phyloP scores from a whole-genome alignment of 352 stramenopile genomes.

The Phytopythium aichiense region DNA sequence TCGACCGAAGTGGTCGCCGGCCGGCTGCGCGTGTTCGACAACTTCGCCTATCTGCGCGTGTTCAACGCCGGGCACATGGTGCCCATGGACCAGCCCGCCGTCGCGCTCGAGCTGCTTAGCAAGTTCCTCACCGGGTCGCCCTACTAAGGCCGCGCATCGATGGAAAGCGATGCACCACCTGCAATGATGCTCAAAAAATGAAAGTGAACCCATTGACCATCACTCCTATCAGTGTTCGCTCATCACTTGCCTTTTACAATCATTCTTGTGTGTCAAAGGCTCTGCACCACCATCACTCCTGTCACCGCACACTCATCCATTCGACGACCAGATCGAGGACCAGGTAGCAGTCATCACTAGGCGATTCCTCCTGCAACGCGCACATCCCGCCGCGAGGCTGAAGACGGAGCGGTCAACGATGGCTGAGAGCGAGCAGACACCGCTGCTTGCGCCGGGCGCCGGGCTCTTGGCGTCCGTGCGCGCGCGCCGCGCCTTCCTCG shows the following conservation, averaged over 20 bases:
- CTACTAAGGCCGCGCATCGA: slow-evolving; percentile 9
- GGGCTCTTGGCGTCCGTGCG: not conserved
- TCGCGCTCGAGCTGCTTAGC: slow-evolving; percentile 41
- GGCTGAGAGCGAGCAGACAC: slow-evolving; percentile 15
- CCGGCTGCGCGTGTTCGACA: slow-evolving; percentile 23
- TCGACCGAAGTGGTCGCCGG: not conserved
- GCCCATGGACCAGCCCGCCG: slow-evolving; percentile 36
- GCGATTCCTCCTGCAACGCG: not conserved
- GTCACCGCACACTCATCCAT: not conserved
- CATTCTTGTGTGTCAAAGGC: not conserved
- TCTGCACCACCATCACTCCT: not conserved
- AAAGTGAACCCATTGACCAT: slow-evolving; percentile 1
- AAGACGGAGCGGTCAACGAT: not conserved
- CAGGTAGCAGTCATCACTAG: not conserved
- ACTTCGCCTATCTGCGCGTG: slow-evolving; percentile 45
- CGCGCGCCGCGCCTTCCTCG: slow-evolving; percentile 11
- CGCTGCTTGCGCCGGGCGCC: slow-evolving; percentile 11
- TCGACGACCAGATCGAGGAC: not conserved
- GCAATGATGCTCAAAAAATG: too few relatives aligned
- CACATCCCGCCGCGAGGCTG: not conserved
- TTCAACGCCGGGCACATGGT: slow-evolving; percentile 54
- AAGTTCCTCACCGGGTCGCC: slow-evolving; percentile 35
- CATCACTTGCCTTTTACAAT: not conserved
- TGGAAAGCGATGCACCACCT: too few relatives aligned
- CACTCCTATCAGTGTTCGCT: not conserved